Evolutionary conservation across 2,329 filamentous ascomycete species (phyloP), one percentile per base, ranked within the genome.

Genomic region (Colletotrichum cereale): DNA sequence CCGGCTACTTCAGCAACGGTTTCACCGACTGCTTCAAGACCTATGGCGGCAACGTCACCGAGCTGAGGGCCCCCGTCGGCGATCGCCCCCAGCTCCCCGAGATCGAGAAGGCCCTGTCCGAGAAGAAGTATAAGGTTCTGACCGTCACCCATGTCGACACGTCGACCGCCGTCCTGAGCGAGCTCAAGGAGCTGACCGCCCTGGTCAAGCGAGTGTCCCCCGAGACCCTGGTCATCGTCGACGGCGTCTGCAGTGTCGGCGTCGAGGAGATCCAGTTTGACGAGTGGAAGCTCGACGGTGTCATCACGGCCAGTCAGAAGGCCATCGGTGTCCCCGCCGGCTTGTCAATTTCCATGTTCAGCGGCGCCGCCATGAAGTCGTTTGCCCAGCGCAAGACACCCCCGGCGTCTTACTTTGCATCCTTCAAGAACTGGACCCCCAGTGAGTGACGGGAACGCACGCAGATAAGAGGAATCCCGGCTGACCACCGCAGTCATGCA

Each of bases 61-160:
- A 97, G 84, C 85, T 99, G 75, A 96, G 94, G 81, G 95, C 94
- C 1, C 90, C 94, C 57, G 93, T 98, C 79, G 96, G 96, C 73
- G 92, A 93, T 75, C 90, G 95, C 66, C 96, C 96, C 56, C 93
- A 97, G 79, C 89, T 97, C 47, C 88, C 92, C 64, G 93, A 97
- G 81, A 91, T 99, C 73, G 96, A 98, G 85, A 89, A 92, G 83
- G 95, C 95, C 3, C 86, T 99, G 75, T 92, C 92, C 82, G 90
- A 94, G 86, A 97, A 96, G 87, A 90, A 93, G 79, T 98, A 97
- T 88, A 98, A 98, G 88, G 82, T 96, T 73, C 84, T 99, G 78
- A 98, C 96, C 52, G 92, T 98, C 75, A 99, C 96, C 14, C 96
- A 99, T 81, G 96, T 98, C 73, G 96, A 99, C 80, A 99, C 96